Percentiles rank a stretch among this genome's conserved stretches.
Conservation (phyloP, 2,329 filamentous ascomycete species). For the Fusarium sp. region DNA sequence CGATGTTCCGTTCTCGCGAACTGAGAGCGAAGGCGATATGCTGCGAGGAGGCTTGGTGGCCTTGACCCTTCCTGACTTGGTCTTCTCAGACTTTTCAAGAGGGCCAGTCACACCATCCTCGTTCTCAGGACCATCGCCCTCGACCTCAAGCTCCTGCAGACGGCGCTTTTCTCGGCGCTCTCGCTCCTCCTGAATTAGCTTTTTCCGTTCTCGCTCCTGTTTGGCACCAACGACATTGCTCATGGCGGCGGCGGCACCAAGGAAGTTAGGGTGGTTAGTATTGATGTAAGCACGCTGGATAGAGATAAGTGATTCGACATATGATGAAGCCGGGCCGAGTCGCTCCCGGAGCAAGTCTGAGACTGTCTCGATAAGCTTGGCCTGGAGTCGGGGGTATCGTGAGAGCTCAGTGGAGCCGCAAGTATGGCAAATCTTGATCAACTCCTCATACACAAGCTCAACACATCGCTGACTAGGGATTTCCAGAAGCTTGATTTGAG, state of each 20-base stretch:
- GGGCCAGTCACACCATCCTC: slow-evolving; percentile 59
- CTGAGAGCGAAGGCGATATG: slow-evolving; percentile 77
- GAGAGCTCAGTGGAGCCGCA: slow-evolving; percentile 95
- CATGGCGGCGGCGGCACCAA: slow-evolving; percentile 97
- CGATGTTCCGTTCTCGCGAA: slow-evolving; percentile 74
- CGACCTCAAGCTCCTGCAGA: slow-evolving; percentile 85
- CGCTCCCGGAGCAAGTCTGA: slow-evolving; percentile 94
- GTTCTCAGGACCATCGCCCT: slow-evolving; percentile 77
- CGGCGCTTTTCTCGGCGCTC: slow-evolving; percentile 86
- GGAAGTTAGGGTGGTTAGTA: slow-evolving; percentile 98
- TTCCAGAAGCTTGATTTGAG: slow-evolving; percentile 97
- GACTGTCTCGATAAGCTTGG: slow-evolving; percentile 97
- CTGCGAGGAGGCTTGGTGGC: slow-evolving; percentile 70
- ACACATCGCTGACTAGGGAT: slow-evolving; percentile 96
- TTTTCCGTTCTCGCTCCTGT: slow-evolving; percentile 92
- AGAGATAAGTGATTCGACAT: slow-evolving; percentile 96
- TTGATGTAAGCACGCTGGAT: slow-evolving; percentile 99
- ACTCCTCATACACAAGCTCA: slow-evolving; percentile 96
- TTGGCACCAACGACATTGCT: slow-evolving; percentile 94
- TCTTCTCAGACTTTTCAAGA: slow-evolving; percentile 65
- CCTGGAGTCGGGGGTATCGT: slow-evolving; percentile 91
- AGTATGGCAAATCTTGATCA: slow-evolving; percentile 99
- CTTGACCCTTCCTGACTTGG: slow-evolving; percentile 54
- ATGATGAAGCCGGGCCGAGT: slow-evolving; percentile 86
- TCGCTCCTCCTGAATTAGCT: slow-evolving; percentile 82